Evolutionary conservation across 2,329 filamentous ascomycete species (phyloP).

Genomic region (Monosporascus cannonballus): DNA sequence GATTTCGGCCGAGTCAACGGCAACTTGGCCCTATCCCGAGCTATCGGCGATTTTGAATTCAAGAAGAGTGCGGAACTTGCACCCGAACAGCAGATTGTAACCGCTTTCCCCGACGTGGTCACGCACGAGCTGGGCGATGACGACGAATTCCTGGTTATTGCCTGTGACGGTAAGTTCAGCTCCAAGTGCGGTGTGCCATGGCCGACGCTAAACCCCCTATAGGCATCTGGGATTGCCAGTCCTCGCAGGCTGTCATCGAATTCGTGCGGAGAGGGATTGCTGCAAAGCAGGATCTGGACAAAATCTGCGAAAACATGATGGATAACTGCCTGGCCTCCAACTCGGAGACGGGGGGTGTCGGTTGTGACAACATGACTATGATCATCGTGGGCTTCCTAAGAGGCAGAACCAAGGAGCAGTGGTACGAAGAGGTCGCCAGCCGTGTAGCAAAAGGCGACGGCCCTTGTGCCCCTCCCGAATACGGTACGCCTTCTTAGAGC

Average conservation of each 20-base stretch:
- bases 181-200: background rate
- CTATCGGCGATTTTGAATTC: conserved; percentile 99
- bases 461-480: conserved; percentile 97
- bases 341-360: conserved; percentile 94
- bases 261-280: conserved; percentile 96
- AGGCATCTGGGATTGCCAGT: conserved; percentile 99
- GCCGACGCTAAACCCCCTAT: conserved; percentile 11
- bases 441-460: conserved; percentile 95
- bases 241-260: conserved; percentile 93
- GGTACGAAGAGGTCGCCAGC: conserved; percentile 94
- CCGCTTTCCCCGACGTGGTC: conserved; percentile 90
- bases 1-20: conserved; percentile 98
- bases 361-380: conserved; percentile 99
- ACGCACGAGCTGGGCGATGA: conserved; percentile 86
- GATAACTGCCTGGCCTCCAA: conserved; percentile 98
- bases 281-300: conserved; percentile 87
- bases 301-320: conserved; percentile 99
- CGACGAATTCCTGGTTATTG: conserved; percentile 91
- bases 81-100: conserved; percentile 98
- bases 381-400: conserved; percentile 80
- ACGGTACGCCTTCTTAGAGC: conserved; percentile 67
- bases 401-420: conserved; percentile 92
- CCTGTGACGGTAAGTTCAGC: conserved; percentile 71
- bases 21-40: conserved; percentile 91
- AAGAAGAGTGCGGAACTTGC: conserved; percentile 97